These are phyloP conservation scores for Curvularia hawaiiensis DNA, from an alignment of 2,329 filamentous ascomycete species.

Conservation along the genomic window DNA sequence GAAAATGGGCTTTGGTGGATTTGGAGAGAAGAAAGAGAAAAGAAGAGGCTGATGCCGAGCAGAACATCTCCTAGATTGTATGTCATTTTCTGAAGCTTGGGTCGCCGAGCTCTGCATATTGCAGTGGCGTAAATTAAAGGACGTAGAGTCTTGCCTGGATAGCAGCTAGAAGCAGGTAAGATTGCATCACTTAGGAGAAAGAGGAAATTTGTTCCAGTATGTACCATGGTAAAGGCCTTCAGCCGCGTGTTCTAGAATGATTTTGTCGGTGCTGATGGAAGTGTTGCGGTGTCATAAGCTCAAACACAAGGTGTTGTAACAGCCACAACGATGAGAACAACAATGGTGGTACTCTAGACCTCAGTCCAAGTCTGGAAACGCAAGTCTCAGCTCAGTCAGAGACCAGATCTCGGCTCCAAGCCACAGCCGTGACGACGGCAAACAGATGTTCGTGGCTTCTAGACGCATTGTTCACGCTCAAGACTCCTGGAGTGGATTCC, in stretches of 20 bases:
- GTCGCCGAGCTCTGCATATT: not conserved
- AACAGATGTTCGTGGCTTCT: not conserved
- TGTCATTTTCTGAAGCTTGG: not conserved
- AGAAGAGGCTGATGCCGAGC: not conserved
- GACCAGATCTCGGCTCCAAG: not conserved
- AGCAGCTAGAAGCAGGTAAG: not conserved
- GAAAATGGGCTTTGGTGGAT: not conserved
- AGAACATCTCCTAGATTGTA: not conserved
- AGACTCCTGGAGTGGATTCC: not conserved
- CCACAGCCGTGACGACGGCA: not conserved
- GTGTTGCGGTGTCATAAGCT: not conserved
- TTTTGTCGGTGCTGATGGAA: not conserved
- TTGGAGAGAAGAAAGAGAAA: not conserved
- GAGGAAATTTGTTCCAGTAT: not conserved
- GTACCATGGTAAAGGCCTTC: not conserved
- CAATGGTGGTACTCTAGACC: not conserved
- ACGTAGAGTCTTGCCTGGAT: not conserved
- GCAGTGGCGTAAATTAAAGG: not conserved
- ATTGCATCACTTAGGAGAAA: not conserved
- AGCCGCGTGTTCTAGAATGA: not conserved
- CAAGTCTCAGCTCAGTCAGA: not conserved
- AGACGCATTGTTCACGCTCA: not conserved
- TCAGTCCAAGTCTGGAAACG: not conserved
- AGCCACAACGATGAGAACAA: not conserved
- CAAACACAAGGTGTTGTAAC: not conserved